A percentile compares a stretch with the other conserved stretches of the same genome.
Conservation (phyloP, 2,329 filamentous ascomycete genomes). For the Clarireedia paspali region DNA sequence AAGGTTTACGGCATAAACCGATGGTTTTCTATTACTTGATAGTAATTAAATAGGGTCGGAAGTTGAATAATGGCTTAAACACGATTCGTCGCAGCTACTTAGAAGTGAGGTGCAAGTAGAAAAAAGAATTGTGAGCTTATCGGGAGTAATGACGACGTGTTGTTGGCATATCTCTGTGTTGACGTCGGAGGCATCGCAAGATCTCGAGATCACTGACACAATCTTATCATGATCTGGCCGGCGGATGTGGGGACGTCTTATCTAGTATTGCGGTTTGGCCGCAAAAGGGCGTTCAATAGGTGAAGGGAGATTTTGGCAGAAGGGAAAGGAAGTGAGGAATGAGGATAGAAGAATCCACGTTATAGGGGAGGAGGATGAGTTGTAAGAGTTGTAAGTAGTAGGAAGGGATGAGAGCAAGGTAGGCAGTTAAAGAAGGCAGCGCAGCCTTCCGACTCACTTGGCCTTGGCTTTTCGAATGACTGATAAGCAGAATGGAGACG, state of each 20-base stretch:
- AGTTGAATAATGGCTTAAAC: constrained; percentile 1
- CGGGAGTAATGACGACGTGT: neutral
- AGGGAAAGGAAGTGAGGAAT: too few relatives aligned
- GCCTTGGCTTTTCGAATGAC: too few relatives aligned
- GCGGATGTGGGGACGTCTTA: neutral
- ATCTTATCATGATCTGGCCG: constrained; percentile 2
- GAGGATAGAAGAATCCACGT: too few relatives aligned
- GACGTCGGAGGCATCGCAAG: neutral
- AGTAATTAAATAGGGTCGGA: neutral
- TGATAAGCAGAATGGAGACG: too few relatives aligned
- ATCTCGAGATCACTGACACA: neutral
- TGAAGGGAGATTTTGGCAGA: too few relatives aligned
- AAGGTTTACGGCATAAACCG: constrained; percentile 5
- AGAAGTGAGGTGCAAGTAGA: neutral
- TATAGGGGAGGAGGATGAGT: too few relatives aligned
- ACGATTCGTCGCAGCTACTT: neutral
- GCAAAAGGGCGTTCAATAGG: neutral
- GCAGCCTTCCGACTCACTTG: too few relatives aligned
- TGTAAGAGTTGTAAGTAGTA: too few relatives aligned
- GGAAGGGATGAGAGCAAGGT: too few relatives aligned
- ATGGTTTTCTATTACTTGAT: constrained; percentile 7
- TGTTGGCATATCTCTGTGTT: neutral
- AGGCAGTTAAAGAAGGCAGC: too few relatives aligned
- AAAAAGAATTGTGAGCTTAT: neutral
- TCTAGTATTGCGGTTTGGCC: neutral